phyloP scores from a whole-genome alignment of 345 rosid genomes.

The Jatropha curcas region DNA sequence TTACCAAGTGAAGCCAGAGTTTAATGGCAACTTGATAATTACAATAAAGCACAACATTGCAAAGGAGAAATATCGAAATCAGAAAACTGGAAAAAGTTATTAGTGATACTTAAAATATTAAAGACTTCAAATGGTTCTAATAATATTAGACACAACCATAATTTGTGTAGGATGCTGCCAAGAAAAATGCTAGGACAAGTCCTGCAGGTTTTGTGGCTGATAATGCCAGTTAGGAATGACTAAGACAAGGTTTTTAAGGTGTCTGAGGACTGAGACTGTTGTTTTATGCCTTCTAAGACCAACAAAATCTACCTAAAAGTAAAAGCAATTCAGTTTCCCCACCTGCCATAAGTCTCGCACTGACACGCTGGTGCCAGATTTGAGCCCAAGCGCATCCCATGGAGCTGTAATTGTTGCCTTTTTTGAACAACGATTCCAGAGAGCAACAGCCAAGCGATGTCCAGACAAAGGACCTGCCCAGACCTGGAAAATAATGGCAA shows the following conservation, averaged over 20 bases:
- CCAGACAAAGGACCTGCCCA: slow-evolving; percentile 96
- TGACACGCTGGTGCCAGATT: slow-evolving; percentile 59
- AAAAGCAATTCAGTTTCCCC: slow-evolving; percentile 19
- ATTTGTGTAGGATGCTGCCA: background rate
- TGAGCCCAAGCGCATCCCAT: slow-evolving; percentile 78
- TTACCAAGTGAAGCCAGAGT: too few relatives aligned
- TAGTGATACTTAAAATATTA: background rate
- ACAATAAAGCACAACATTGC: background rate
- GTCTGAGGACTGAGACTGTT: background rate
- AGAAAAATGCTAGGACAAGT: background rate
- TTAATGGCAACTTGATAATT: too few relatives aligned
- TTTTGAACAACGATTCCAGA: slow-evolving; percentile 85
- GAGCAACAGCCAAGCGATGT: slow-evolving; percentile 67
- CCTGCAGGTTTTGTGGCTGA: background rate
- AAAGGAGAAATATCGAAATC: too few relatives aligned
- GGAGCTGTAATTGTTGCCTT: slow-evolving; percentile 62
- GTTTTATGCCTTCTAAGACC: background rate
- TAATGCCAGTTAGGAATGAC: background rate
- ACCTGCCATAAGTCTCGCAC: slow-evolving; percentile 94
- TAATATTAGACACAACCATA: background rate
- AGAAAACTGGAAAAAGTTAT: background rate
- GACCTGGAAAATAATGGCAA: slow-evolving; percentile 42
- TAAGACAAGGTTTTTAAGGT: background rate
- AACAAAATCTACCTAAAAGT: background rate
- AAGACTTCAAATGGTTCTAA: background rate